Conservation (phyloP, 768 basidiomycete species). For the Lyophyllum shimeji region DNA sequence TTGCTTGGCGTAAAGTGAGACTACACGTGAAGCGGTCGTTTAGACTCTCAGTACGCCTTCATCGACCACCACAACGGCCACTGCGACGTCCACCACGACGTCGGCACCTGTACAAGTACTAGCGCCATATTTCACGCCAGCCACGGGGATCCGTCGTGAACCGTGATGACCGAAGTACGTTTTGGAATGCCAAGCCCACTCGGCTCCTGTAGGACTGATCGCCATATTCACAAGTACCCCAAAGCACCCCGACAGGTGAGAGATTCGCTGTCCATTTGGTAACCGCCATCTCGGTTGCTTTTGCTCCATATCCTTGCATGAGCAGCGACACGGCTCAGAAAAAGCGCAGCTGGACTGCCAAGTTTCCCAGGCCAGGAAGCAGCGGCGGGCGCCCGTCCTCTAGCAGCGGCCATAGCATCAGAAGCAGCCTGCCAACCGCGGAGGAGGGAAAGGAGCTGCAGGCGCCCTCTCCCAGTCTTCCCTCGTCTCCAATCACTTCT, state of each 20-base stretch:
- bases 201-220: conserved; percentile 3
- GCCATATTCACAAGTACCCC: conserved; percentile 1
- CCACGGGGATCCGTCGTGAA: not conserved
- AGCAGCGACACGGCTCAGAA: conserved; percentile 19
- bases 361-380: conserved; percentile 32
- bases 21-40: not conserved
- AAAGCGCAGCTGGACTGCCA: conserved; percentile 35
- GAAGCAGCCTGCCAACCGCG: conserved; percentile 21
- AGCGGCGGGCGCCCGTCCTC: conserved; percentile 19
- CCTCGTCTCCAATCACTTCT: conserved; percentile 12
- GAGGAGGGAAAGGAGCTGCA: conserved; percentile 29
- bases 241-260: conserved; percentile 10
- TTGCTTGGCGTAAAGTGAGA: not conserved
- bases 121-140: not conserved
- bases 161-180: conserved; percentile 9
- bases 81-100: not conserved
- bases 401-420: conserved; percentile 1
- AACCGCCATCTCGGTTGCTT: not conserved
- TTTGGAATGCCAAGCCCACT: conserved; percentile 13
- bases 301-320: conserved; percentile 14
- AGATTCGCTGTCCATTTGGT: not conserved
- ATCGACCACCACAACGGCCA: not conserved
- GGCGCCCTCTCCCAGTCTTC: conserved; percentile 11
- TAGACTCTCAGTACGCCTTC: not conserved
- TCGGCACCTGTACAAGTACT: not conserved